Evolutionary conservation across 257 asterid species (phyloP).

Genomic region (Rubia yunnanensis): DNA sequence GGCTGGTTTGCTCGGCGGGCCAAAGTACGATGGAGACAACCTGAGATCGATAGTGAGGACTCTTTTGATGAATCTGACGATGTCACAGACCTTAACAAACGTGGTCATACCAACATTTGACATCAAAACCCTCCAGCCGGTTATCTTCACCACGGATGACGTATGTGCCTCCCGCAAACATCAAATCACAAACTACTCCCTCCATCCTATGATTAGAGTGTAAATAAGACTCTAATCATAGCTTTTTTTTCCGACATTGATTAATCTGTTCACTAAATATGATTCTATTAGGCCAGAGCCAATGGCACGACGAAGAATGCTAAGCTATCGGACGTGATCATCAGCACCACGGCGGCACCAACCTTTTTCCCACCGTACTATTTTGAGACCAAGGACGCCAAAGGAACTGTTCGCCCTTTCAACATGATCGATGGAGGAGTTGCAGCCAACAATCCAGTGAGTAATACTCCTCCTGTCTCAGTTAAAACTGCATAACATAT

Average conservation of each 20-base stretch:
- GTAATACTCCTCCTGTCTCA: no score
- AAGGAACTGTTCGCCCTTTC: slow-evolving; percentile 19
- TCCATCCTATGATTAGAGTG: no score
- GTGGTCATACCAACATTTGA: slow-evolving; percentile 46
- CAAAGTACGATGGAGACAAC: slow-evolving; percentile 47
- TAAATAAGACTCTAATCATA: neutral
- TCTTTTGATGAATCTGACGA: slow-evolving; percentile 24
- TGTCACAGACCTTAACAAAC: slow-evolving; percentile 33
- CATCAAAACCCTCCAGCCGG: slow-evolving; percentile 39
- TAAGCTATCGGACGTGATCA: slow-evolving; percentile 40
- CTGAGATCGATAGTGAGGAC: slow-evolving; percentile 22
- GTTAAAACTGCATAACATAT: no score
- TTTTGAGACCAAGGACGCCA: slow-evolving; percentile 35
- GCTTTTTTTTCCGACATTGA: neutral
- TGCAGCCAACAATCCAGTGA: slow-evolving; percentile 62
- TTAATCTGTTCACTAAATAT: no score
- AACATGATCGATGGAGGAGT: slow-evolving; percentile 62
- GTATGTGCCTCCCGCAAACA: slow-evolving; percentile 7
- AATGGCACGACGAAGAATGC: slow-evolving; percentile 33
- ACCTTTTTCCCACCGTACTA: slow-evolving; percentile 54
- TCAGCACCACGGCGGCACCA: slow-evolving; percentile 64
- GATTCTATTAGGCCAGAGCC: slow-evolving; percentile 29
- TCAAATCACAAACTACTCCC: no score
- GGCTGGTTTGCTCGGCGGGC: slow-evolving; percentile 47
- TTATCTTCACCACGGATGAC: slow-evolving; percentile 18